Evolutionary conservation across 1,139 yeast genomes (phyloP).

Genomic region (Candida glucosophila): DNA sequence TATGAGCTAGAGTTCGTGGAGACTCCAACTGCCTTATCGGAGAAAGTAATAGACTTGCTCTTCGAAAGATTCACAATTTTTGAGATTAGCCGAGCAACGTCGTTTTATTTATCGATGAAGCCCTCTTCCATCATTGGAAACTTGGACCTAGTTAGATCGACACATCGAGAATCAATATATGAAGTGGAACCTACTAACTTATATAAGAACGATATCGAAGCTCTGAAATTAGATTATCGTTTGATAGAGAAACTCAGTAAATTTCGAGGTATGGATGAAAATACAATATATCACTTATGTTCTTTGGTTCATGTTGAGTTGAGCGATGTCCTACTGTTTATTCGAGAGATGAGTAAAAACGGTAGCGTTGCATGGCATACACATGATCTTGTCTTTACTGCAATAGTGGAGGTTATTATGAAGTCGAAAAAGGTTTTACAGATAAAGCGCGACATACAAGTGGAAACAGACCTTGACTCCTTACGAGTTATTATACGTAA

Average conservation of each 20-base stretch:
- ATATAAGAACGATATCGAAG: constrained; percentile 16
- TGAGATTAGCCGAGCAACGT: neutral
- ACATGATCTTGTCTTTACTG: constrained; percentile 8
- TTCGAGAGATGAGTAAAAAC: constrained; percentile 5
- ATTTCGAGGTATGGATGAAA: neutral
- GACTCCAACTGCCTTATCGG: too few species aligned
- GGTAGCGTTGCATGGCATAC: constrained; percentile 14
- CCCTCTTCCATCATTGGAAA: too few species aligned
- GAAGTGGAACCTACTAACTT: too few species aligned
- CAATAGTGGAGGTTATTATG: too few species aligned
- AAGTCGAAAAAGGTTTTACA: too few species aligned
- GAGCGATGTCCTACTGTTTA: neutral
- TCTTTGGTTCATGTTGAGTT: constrained; percentile 1
- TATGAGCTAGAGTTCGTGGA: too few species aligned
- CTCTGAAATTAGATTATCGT: constrained; percentile 2
- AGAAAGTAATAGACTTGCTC: too few species aligned
- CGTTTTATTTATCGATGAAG: neutral
- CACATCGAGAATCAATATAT: too few species aligned
- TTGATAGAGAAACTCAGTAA: constrained; percentile 4
- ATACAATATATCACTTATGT: neutral
- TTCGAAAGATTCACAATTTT: neutral
- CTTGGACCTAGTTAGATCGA: too few species aligned
- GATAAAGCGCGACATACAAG: neutral
- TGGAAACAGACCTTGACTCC: neutral
- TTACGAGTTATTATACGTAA: too few species aligned